Percentiles rank a stretch among this genome's conserved stretches.
phyloP scores from a whole-genome alignment of 2,329 filamentous ascomycete genomes.

The Fusarium sp. region DNA sequence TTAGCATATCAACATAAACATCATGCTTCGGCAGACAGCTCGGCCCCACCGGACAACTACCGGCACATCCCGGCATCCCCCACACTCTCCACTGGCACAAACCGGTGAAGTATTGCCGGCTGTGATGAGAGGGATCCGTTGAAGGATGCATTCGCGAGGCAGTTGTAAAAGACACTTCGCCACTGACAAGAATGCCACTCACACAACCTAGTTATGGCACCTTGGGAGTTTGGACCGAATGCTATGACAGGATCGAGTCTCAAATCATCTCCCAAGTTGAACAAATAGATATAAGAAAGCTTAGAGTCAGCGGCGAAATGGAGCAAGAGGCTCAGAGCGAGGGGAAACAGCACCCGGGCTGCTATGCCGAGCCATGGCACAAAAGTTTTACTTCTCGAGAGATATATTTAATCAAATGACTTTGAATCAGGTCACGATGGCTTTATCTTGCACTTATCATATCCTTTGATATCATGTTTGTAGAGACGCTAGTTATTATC shows the following conservation, averaged over 20 bases:
- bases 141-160: background rate
- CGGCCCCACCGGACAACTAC: constrained; percentile 28
- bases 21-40: constrained; percentile 9
- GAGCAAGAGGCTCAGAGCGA: background rate
- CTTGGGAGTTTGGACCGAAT: background rate
- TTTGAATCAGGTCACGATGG: background rate
- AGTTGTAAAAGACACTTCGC: background rate
- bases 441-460: constrained; percentile 3
- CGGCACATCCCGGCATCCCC: constrained; percentile 15
- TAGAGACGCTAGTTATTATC: constrained; percentile 30
- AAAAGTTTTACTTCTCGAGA: background rate
- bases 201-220: background rate
- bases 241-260: background rate
- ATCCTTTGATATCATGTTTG: constrained; percentile 29
- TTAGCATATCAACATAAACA: background rate
- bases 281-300: background rate
- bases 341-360: background rate
- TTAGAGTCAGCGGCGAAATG: background rate
- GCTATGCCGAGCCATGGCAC: background rate
- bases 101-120: constrained; percentile 1
- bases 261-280: background rate
- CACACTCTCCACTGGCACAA: constrained; percentile 16
- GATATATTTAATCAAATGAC: background rate
- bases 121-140: background rate
- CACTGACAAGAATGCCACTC: background rate